Evolutionary conservation across 2,329 filamentous ascomycete species (phyloP).

Genomic region (Nigrograna mackinnonii): DNA sequence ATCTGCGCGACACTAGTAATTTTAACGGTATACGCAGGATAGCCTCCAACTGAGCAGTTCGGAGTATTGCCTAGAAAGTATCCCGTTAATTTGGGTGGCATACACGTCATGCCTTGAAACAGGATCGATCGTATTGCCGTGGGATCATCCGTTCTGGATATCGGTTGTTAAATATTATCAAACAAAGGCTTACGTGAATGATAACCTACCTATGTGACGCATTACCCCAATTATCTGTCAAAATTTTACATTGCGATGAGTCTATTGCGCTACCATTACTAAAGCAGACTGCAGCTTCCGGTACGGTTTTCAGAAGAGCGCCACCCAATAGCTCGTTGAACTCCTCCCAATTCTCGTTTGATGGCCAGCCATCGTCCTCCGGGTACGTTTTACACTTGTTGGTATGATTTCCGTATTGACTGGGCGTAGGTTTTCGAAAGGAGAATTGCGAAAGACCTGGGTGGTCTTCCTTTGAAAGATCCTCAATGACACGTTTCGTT

Average conservation of each 20-base stretch:
- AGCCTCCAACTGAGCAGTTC: constrained; percentile 5
- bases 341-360: constrained; percentile 19
- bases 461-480: neutral
- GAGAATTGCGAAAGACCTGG: neutral
- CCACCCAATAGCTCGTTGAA: constrained; percentile 36
- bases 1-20: constrained; percentile 7
- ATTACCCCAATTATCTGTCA: neutral
- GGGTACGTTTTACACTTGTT: constrained; percentile 3
- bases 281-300: constrained; percentile 32
- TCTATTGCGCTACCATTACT: neutral
- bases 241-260: neutral
- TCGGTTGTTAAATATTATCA: neutral
- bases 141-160: neutral
- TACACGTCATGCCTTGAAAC: constrained; percentile 1
- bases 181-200: constrained; percentile 15
- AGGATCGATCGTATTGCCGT: constrained; percentile 1
- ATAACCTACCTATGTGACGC: neutral
- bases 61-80: constrained; percentile 1
- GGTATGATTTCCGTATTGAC: neutral
- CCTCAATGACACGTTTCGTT: neutral
- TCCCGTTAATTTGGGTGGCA: neutral
- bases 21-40: constrained; percentile 8
- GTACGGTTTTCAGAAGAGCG: constrained; percentile 34
- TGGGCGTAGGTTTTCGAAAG: neutral
- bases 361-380: constrained; percentile 3